These are phyloP conservation scores for Cornus controversa DNA, from an alignment of 148 eudicot genomes.

Conservation along the genomic window DNA sequence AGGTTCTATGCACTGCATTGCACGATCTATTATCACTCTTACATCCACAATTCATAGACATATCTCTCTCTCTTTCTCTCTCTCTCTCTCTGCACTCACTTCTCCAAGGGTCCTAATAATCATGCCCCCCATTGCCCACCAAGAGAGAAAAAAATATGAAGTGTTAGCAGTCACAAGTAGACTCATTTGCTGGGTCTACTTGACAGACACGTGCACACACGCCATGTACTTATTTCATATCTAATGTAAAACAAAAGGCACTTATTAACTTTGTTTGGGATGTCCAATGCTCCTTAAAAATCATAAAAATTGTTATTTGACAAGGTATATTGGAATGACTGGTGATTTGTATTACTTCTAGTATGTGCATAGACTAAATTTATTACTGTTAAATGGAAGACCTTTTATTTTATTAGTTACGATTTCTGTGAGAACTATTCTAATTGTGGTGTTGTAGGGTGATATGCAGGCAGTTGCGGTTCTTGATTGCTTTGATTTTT, in stretches of 20 bases:
- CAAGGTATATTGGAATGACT: background rate
- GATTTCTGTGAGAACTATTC: background rate
- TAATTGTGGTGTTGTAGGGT: background rate
- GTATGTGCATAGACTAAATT: background rate
- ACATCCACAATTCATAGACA: background rate
- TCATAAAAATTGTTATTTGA: too few species aligned
- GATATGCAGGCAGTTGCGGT: background rate
- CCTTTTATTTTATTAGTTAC: background rate
- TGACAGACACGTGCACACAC: too few species aligned
- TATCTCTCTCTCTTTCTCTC: background rate
- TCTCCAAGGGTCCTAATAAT: too few species aligned
- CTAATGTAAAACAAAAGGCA: too few species aligned
- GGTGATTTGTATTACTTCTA: background rate
- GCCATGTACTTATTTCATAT: too few species aligned
- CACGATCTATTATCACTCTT: background rate
- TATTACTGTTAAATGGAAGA: background rate
- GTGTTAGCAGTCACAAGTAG: background rate
- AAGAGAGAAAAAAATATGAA: background rate
- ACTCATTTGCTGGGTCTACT: background rate
- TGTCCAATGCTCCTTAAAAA: too few species aligned
- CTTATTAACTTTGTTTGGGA: background rate
- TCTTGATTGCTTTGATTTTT: conserved; percentile 1
- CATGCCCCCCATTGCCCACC: too few species aligned
- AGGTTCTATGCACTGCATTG: background rate
- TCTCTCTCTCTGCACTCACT: too few species aligned